Base-by-base conservation (phyloP, 2,329 filamentous ascomycete genomes). In the Beauveria bassiana region DNA sequence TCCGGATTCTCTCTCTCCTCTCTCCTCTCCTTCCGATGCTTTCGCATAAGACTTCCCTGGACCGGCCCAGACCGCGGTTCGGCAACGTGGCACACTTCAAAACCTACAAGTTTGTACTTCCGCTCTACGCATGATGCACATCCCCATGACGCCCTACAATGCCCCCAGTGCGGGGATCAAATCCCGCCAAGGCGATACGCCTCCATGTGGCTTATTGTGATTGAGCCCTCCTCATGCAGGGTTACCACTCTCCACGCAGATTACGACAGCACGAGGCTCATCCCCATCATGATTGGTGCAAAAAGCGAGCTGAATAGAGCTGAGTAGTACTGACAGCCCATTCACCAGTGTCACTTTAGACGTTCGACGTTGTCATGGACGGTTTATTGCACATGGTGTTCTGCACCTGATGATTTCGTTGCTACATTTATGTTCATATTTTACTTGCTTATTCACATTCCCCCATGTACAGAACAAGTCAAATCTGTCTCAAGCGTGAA, bases 241-340 rank as follows among this genome's bases (percentile, higher is more conserved):
- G 22, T 14, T 38, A 14, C 34, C 5, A 38, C 10, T 34, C 26
- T 43, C n/a, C 43, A 57, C n/a, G 28, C 43, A 38, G 5, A 9
- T 47, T 49, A 40, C 55, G 43, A 58, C 43, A 58, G 10, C 20
- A 58, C 26, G 55, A 47, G 43, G 55, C 55, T 26, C 31, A 58
- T 49, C 28, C 43, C 28, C 24, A 8, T 14, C 20, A 18, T 49
- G 31, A 58, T 58, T 47, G 43, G 55, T 20, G 28, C 31, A 12
- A 10, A 4, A 16, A 12, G 2, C 55, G n/a, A 49, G 55, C 55
- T 58, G 55, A 58, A 58, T 20, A 14, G 20, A 49, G 55, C 55
- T 58, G 55, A 50, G 20, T 18, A 22, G 34, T 42, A 45, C 55
- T 45, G 45, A 24, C 43, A 38, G 14, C 16, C 22, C 31, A 16